Conservation (phyloP, 2,329 filamentous ascomycete genomes). For the Anisogramma anomala region DNA sequence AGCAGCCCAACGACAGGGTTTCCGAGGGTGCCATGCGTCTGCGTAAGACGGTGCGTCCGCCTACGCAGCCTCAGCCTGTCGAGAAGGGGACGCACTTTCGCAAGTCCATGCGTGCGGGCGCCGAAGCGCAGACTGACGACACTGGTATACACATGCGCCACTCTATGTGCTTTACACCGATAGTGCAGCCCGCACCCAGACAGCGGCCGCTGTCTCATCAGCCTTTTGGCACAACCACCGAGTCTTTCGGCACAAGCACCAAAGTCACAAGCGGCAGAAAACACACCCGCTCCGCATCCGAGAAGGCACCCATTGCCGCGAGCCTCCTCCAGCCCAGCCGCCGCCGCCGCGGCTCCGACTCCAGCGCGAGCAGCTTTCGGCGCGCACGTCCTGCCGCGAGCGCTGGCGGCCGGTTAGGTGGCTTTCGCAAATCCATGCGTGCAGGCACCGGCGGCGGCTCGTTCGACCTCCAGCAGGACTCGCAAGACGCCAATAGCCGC, state of each 20-base stretch:
- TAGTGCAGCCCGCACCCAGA: conserved; percentile 2
- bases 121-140: conserved; percentile 13
- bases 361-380: conserved; percentile 74
- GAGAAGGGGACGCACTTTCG: conserved; percentile 1
- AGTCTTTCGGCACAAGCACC: no score
- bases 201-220: conserved; percentile 8
- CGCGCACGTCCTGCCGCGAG: conserved; percentile 39
- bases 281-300: conserved; percentile 8
- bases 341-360: conserved; percentile 47
- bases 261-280: no score
- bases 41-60: conserved; percentile 36
- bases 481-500: conserved; percentile 22
- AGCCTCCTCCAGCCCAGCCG: conserved; percentile 25
- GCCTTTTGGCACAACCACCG: conserved; percentile 3
- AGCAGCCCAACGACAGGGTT: conserved; percentile 13
- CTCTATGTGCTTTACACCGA: conserved; percentile 9
- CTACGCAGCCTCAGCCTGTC: conserved; percentile 16
- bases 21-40: conserved; percentile 22
- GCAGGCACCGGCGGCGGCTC: conserved; percentile 21
- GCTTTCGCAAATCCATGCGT: conserved; percentile 68
- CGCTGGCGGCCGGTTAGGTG: conserved; percentile 39
- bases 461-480: not conserved
- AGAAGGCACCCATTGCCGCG: conserved; percentile 1
- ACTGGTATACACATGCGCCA: not conserved
- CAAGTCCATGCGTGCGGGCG: not conserved